Evolutionary conservation across 2,329 filamentous ascomycete genomes (phyloP), one percentile per base, ranked within the genome.

Genomic region (Penicillium occitanis): DNA sequence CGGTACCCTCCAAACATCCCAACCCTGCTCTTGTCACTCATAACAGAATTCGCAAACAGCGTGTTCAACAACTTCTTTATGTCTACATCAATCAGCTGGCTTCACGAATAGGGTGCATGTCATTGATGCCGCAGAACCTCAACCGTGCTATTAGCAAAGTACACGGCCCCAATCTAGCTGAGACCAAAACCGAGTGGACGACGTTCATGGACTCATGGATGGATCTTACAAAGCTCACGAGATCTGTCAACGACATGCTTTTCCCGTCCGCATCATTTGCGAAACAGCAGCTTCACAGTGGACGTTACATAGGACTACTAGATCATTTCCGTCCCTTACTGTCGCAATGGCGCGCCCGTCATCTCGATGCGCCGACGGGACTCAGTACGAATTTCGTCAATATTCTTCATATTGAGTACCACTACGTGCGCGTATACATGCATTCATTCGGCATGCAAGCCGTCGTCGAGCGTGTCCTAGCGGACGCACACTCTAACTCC

Each of bases 371-470:
- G 5, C 68, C 74, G 19, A 65, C 46, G 17, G 46, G 65, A 69
- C 35, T 67, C 17, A 62, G n/a, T 33, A 13, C 59, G 10, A 17
- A 72, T 7, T 79, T 83, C 13, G 81, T 81, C 61, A 81, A 83
- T 50, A 81, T 83, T 67, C 75, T 87, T 0, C 81, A 81, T 14
- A 85, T 87, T 17, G 85, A 87, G 66, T 86, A 82, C 67, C 76
- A 81, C 66, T 82, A 81, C 63, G 79, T 81, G 25, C 75, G 78
- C 33, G 79, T 81, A 3, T 82, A 79, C 73, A 79, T 74, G 35
- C 78, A 76, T 66, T 78, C 75, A 63, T 78, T 86, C 5, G 84
- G 84, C 2, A 83, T 87, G 74, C 85, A 87, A 72, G 85, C 85
- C 2, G 81, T 86, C 2, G 83, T 86, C 2, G 84, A 86, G 66